Evolutionary conservation across 2,329 filamentous ascomycete species (phyloP).

Genomic region (Cladosporium sp.): DNA sequence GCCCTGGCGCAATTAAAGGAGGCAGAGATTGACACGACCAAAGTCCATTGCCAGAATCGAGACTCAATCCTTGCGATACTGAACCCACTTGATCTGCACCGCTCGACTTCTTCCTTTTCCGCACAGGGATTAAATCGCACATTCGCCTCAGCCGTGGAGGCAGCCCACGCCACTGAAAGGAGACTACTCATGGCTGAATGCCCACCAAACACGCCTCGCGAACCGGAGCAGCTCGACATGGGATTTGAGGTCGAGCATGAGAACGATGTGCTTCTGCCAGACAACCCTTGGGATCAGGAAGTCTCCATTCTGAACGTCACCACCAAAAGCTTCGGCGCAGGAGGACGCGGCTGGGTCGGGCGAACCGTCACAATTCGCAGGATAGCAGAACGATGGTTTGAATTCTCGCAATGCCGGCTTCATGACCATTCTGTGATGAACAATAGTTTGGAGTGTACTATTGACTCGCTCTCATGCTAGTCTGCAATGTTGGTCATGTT

Average conservation of each 20-base stretch:
- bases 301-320: constrained; percentile 44
- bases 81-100: constrained; percentile 59
- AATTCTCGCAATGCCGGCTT: constrained; percentile 16
- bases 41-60: neutral
- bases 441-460: too few species aligned
- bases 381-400: constrained; percentile 42
- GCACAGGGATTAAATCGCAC: constrained; percentile 64
- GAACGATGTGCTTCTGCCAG: neutral
- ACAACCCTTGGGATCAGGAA: constrained; percentile 39
- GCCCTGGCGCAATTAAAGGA: constrained; percentile 21
- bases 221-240: neutral
- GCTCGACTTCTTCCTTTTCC: constrained; percentile 65
- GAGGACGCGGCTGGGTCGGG: constrained; percentile 41
- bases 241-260: neutral
- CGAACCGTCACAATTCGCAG: constrained; percentile 39
- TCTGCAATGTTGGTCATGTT: too few species aligned
- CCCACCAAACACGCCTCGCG: constrained; percentile 5
- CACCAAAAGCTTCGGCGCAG: constrained; percentile 33
- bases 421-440: too few species aligned
- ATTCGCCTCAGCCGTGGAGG: constrained; percentile 57
- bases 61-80: constrained; percentile 51
- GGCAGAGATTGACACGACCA: neutral
- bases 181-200: constrained; percentile 40
- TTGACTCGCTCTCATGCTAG: too few species aligned
- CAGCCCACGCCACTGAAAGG: constrained; percentile 38